Conservation (phyloP, 179 eudicot genomes). For the Nepenthes alata region DNA sequence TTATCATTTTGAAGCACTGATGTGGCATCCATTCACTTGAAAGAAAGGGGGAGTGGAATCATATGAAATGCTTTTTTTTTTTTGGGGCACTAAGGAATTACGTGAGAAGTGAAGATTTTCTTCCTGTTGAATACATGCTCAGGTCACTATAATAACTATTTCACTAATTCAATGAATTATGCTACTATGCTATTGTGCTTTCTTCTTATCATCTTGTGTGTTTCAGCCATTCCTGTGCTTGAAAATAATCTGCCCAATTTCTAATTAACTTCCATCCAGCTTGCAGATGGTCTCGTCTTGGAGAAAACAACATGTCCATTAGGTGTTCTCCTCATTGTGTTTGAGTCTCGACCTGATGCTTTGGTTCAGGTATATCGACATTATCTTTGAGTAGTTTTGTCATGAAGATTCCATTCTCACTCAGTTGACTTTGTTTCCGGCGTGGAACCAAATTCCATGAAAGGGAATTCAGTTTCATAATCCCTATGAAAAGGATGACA, state of each 20-base stretch:
- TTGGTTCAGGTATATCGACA: slow-evolving; percentile 62
- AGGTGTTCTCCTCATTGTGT: slow-evolving; percentile 81
- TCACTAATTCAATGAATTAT: background rate
- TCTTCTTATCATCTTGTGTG: background rate
- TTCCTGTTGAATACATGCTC: too few relatives aligned
- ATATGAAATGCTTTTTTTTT: too few relatives aligned
- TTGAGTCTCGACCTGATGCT: slow-evolving; percentile 93
- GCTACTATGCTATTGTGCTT: background rate
- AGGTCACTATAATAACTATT: background rate
- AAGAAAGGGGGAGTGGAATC: too few relatives aligned
- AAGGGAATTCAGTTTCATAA: too few relatives aligned
- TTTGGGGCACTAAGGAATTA: background rate
- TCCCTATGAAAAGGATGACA: too few relatives aligned
- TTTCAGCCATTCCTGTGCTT: background rate
- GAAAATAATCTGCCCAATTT: background rate
- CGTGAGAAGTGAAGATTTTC: too few relatives aligned
- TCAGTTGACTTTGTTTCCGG: background rate
- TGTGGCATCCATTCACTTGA: too few relatives aligned
- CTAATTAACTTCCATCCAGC: slow-evolving; percentile 24
- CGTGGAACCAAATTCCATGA: too few relatives aligned
- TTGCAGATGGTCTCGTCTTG: slow-evolving; percentile 65
- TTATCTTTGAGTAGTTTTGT: background rate
- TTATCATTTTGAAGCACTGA: too few relatives aligned
- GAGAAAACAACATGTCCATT: slow-evolving; percentile 74
- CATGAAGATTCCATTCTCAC: background rate